phyloP scores from a whole-genome alignment of 2,329 filamentous ascomycete genomes.

The Neofusicoccum umdonicola region DNA sequence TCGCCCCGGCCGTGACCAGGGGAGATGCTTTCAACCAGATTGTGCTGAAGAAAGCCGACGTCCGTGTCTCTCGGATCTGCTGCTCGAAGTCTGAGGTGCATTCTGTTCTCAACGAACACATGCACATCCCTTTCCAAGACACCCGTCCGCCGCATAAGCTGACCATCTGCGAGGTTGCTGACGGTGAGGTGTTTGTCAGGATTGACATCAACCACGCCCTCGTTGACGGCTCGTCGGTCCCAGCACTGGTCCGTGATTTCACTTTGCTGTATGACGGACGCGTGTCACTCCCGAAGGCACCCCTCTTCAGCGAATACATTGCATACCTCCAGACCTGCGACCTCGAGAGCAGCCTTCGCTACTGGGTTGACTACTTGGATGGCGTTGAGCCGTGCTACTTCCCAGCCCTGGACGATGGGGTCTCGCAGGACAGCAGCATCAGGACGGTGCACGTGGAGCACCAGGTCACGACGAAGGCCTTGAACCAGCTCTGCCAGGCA shows the following conservation, averaged over 20 bases:
- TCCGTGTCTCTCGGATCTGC: slow-evolving; percentile 9
- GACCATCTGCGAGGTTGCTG: background rate
- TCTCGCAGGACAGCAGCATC: slow-evolving; percentile 4
- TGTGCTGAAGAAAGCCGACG: slow-evolving; percentile 20
- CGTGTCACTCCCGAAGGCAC: slow-evolving; percentile 31
- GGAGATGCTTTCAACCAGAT: slow-evolving; percentile 33
- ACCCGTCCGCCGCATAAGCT: slow-evolving; percentile 39
- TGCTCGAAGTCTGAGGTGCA: slow-evolving; percentile 10
- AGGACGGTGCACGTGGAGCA: background rate
- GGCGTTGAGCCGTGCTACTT: slow-evolving; percentile 43
- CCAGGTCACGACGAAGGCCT: slow-evolving; percentile 39
- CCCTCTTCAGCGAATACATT: slow-evolving; percentile 39
- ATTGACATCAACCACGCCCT: slow-evolving; percentile 54
- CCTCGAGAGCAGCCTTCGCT: slow-evolving; percentile 19
- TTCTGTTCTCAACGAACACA: slow-evolving; percentile 24
- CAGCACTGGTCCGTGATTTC: slow-evolving; percentile 49
- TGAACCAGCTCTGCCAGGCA: slow-evolving; percentile 38
- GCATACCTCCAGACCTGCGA: slow-evolving; percentile 27
- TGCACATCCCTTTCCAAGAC: slow-evolving; percentile 24
- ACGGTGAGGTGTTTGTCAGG: slow-evolving; percentile 20
- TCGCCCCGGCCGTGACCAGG: slow-evolving; percentile 33
- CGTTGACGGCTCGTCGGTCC: slow-evolving; percentile 52
- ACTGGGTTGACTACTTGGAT: slow-evolving; percentile 40
- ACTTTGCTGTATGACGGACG: slow-evolving; percentile 44
- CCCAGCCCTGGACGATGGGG: slow-evolving; percentile 28